Evolutionary conservation across 139 green algal species (phyloP).

Genomic region (Chlamydomonas schloesseri): DNA sequence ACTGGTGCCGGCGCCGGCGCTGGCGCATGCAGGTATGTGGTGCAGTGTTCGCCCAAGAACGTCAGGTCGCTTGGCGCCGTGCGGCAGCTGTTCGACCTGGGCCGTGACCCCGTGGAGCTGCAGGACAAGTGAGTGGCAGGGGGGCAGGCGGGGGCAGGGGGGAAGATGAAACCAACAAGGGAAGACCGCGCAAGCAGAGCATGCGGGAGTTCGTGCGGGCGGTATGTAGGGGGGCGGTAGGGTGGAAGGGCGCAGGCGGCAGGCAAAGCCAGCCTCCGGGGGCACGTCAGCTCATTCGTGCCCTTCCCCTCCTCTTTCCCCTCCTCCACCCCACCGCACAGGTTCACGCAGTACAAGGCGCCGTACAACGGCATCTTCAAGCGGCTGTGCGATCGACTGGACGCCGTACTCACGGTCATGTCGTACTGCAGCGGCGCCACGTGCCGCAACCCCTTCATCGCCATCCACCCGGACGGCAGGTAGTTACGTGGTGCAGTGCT

Average conservation of each 20-base stretch:
- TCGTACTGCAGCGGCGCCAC: neutral
- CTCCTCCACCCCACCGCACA: neutral
- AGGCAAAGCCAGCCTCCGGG: no score
- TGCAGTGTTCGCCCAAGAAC: neutral
- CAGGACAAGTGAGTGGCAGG: neutral
- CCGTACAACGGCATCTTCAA: neutral
- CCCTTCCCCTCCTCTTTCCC: no score
- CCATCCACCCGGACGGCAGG: neutral
- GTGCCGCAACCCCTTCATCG: neutral
- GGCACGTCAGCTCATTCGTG: no score
- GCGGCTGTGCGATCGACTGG: conserved; percentile 10
- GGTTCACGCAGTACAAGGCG: neutral
- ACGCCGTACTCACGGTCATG: conserved; percentile 8
- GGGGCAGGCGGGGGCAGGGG: neutral
- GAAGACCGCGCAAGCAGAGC: no score
- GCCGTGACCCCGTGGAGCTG: conserved; percentile 8
- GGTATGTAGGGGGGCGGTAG: no score
- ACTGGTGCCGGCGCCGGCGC: no score
- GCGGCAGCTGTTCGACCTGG: conserved; percentile 36
- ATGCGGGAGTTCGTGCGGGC: no score
- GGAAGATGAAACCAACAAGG: no score
- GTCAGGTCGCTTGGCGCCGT: neutral
- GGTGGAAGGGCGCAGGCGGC: no score
- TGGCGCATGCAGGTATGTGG: neutral
- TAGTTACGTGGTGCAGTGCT: no score